These are phyloP conservation scores for Parathielavia appendiculata DNA, from an alignment of 495 filamentous ascomycete species.

Conservation along the genomic window DNA sequence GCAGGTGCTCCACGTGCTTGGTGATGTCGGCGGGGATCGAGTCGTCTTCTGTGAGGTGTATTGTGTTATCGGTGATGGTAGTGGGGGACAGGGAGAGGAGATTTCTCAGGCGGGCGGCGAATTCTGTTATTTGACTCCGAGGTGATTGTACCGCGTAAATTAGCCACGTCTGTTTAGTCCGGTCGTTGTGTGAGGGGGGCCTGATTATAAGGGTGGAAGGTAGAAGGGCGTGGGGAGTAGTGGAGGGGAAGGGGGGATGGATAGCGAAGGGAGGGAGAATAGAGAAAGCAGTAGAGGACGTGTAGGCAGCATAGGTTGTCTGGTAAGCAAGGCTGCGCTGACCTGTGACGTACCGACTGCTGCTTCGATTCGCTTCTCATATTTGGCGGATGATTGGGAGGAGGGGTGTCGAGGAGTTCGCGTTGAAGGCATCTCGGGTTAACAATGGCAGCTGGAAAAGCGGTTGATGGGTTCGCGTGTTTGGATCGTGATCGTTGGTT, in stretches of 20 bases:
- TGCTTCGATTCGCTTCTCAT: conserved; percentile 22
- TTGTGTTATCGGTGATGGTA: conserved; percentile 15
- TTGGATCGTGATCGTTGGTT: background rate
- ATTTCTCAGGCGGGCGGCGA: conserved; percentile 18
- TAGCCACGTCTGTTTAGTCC: background rate
- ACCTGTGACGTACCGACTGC: conserved; percentile 18
- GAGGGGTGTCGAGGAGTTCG: conserved; percentile 2
- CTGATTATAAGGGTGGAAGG: background rate
- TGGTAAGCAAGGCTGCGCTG: too few relatives aligned
- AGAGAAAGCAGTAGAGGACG: background rate
- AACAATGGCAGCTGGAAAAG: too few relatives aligned
- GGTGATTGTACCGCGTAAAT: too few relatives aligned
- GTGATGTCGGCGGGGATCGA: conserved; percentile 37
- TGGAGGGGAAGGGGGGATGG: background rate
- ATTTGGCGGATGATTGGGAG: conserved; percentile 5
- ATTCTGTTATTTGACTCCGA: conserved; percentile 15
- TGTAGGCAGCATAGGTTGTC: background rate
- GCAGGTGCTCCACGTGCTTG: conserved; percentile 30
- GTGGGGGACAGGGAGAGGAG: conserved; percentile 22
- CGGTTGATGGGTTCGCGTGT: background rate
- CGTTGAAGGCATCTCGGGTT: conserved; percentile 8
- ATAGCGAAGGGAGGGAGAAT: background rate
- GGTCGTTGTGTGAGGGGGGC: background rate
- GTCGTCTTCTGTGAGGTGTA: conserved; percentile 21
- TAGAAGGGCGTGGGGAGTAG: background rate